A percentile compares a stretch with the other conserved stretches of the same genome.
These are phyloP conservation scores for Ceratocystis variospora DNA, from an alignment of 2,329 filamentous ascomycete genomes.

Conservation along the genomic window DNA sequence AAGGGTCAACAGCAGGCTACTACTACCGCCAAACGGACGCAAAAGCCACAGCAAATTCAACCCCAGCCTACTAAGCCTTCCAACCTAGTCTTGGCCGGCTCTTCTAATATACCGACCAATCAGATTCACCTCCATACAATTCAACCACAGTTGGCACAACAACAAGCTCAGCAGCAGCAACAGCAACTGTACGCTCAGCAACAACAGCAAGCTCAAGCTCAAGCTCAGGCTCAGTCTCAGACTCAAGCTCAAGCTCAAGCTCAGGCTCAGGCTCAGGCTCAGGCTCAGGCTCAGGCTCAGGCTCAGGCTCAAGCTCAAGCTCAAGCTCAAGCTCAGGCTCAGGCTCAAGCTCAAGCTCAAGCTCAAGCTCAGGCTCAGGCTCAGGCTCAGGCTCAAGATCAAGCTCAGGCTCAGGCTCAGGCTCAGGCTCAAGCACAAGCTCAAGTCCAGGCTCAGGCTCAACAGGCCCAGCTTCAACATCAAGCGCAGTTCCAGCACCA, in stretches of 20 bases:
- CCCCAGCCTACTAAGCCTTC: conserved; percentile 16
- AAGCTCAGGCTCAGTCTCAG: conserved; percentile 20
- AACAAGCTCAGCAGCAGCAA: conserved; percentile 21
- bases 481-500: conserved; percentile 19
- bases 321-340: background rate
- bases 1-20: conserved; percentile 16
- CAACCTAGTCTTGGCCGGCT: conserved; percentile 4
- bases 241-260: conserved; percentile 23
- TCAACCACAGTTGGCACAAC: conserved; percentile 21
- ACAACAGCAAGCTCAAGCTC: background rate
- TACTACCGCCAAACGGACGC: conserved; percentile 8
- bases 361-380: conserved; percentile 22
- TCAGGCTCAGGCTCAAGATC: conserved; percentile 16
- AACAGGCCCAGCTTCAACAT: conserved; percentile 22
- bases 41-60: conserved; percentile 15
- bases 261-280: conserved; percentile 21
- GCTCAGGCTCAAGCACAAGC: conserved; percentile 21
- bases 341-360: conserved; percentile 24
- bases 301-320: conserved; percentile 20
- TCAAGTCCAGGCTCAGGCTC: conserved; percentile 20
- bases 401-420: conserved; percentile 24
- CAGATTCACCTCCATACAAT: conserved; percentile 19
- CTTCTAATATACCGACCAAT: conserved; percentile 7
- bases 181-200: conserved; percentile 22
- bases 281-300: conserved; percentile 22